Evolutionary conservation across 1,139 yeast genomes (phyloP), one percentile per base, ranked within the genome.

Genomic region (Candida freyschussii): DNA sequence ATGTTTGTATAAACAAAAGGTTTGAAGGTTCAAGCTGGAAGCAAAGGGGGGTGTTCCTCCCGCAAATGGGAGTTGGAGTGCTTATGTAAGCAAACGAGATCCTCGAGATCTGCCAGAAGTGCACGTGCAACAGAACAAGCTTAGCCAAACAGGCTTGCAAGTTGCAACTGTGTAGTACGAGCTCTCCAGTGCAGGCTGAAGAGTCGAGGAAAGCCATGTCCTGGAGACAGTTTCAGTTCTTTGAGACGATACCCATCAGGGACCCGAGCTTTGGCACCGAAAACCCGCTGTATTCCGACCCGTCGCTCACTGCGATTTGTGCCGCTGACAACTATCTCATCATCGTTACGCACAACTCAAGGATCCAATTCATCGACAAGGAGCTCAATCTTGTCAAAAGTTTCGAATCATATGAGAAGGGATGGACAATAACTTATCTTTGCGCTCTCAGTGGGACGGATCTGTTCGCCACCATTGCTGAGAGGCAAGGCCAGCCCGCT

Each of bases 221-320:
- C 18, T 87, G 96, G 96, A 69, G 93, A 41, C 95, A 84, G 50
- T 84, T 91, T 59, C 89, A 84, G 46, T 80, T 91, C 58, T 87
- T 84, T 57, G 96, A 87, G 37, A 69, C 75, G 29, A 69, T 78
- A 1, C 96, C 96, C 6, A 80, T 91, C 22, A 65, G 78, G 44
- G 97, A 91, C 55, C 97, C 97, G 7, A 65, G 72, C 39, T 69
- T 72, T 43, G 78, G 77, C n/a, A 63, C 81, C 0, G 66, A 66
- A 4, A 66, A 69, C 6, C 78, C 84, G 0, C 63, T 87, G 21
- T 89, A 80, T 56, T 83, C 95, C 16, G 95, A 85, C 52, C 77
- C 89, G 1, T 65, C 78, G 6, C 56, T 87, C 22, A 68, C 82
- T 3, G 72, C 86, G 2, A 70, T 80, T 9, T 60, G 78, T 48